Evolutionary conservation across 345 rosid genomes (phyloP).

Genomic region (Conringia planisiliqua): DNA sequence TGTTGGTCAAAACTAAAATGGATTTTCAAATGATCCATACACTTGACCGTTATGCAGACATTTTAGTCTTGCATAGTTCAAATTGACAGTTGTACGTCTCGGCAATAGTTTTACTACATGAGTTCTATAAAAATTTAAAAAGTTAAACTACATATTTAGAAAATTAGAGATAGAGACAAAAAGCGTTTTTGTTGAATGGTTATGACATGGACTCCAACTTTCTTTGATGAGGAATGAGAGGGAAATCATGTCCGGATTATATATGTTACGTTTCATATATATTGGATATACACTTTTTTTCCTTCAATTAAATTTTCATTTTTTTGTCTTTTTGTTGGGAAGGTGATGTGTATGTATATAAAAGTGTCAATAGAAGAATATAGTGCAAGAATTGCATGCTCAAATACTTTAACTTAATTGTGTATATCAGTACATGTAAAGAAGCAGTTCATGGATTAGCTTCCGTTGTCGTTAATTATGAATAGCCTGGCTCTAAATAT

Average conservation of each 20-base stretch:
- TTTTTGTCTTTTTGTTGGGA: constrained; percentile 11
- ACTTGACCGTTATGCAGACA: neutral
- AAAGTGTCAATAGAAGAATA: neutral
- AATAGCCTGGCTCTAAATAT: neutral
- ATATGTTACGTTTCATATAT: constrained; percentile 19
- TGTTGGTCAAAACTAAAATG: neutral
- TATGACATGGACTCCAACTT: constrained; percentile 74
- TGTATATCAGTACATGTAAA: neutral
- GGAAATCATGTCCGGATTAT: constrained; percentile 40
- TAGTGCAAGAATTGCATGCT: neutral
- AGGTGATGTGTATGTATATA: constrained; percentile 4
- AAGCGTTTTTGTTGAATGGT: constrained; percentile 42
- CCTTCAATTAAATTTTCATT: neutral
- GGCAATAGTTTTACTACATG: neutral
- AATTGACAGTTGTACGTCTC: neutral
- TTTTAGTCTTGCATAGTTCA: neutral
- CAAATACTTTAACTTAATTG: neutral
- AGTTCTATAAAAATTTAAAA: neutral
- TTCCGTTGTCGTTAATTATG: neutral
- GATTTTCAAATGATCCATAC: neutral
- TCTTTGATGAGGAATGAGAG: constrained; percentile 48
- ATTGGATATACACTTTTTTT: neutral
- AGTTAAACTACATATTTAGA: neutral
- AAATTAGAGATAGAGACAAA: neutral
- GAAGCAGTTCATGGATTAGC: neutral